These are phyloP conservation scores for Ormosia semicastrata DNA, from an alignment of 306 rosid genomes.

Conservation along the genomic window DNA sequence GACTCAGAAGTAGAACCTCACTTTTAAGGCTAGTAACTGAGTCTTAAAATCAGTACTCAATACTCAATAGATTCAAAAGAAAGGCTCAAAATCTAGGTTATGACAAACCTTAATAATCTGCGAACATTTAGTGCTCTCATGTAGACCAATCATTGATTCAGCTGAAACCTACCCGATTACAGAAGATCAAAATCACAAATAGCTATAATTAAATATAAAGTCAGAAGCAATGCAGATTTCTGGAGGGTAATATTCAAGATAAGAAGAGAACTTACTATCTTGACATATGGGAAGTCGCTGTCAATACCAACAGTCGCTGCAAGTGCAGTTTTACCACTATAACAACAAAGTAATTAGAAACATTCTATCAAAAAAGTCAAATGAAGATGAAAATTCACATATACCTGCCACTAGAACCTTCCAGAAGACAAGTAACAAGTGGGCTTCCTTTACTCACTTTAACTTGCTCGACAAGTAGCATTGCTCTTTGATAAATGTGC, in stretches of 20 bases:
- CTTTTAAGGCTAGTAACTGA: not conserved
- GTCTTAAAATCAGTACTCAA: not conserved
- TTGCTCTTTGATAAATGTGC: slow-evolving; percentile 79
- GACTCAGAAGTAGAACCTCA: slow-evolving; percentile 26
- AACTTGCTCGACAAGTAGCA: slow-evolving; percentile 92
- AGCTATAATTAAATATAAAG: slow-evolving; percentile 1
- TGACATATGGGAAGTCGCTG: slow-evolving; percentile 96
- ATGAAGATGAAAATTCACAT: slow-evolving; percentile 1
- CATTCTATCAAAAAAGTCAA: slow-evolving; percentile 22
- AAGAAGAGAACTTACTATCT: slow-evolving; percentile 71
- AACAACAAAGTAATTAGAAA: slow-evolving; percentile 43
- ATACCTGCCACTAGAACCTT: slow-evolving; percentile 96
- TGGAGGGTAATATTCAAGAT: slow-evolving; percentile 17
- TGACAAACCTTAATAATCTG: slow-evolving; percentile 89
- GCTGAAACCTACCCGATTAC: slow-evolving; percentile 70
- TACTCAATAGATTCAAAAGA: slow-evolving; percentile 8
- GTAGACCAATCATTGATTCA: slow-evolving; percentile 94
- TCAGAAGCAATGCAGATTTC: slow-evolving; percentile 22
- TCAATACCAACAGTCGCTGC: slow-evolving; percentile 96
- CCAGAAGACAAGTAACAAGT: slow-evolving; percentile 88
- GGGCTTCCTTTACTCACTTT: slow-evolving; percentile 96
- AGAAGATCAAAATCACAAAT: slow-evolving; percentile 21
- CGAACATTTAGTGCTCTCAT: slow-evolving; percentile 90
- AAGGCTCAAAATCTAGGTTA: slow-evolving; percentile 17
- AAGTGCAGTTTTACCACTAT: slow-evolving; percentile 93